Percentiles rank a stretch among this genome's conserved stretches.
These are phyloP conservation scores for Aspergillus uvarum DNA, from an alignment of 2,329 filamentous ascomycete species.

Conservation along the genomic window DNA sequence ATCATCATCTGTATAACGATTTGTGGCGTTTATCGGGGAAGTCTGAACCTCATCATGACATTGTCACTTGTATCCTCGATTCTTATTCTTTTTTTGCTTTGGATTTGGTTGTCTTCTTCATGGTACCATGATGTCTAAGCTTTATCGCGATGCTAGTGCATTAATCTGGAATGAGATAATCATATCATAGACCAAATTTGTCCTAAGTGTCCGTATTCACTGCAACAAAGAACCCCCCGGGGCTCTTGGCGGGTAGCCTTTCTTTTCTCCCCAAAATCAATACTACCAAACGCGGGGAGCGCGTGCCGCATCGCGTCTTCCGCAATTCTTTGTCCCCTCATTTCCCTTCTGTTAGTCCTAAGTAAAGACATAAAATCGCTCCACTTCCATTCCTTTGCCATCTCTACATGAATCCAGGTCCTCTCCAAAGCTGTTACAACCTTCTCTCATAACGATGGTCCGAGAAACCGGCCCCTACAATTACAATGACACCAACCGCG, in stretches of 20 bases:
- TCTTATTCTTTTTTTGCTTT: slow-evolving; percentile 7
- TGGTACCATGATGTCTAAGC: slow-evolving; percentile 32
- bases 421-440: neutral
- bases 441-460: neutral
- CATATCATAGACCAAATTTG: neutral
- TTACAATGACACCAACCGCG: slow-evolving; percentile 71
- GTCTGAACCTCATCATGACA: neutral
- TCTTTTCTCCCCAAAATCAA: neutral
- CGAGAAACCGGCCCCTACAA: slow-evolving; percentile 18
- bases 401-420: neutral
- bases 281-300: slow-evolving; percentile 6
- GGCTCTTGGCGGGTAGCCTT: neutral
- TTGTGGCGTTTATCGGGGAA: neutral
- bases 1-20: neutral
- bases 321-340: neutral
- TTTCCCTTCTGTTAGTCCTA: neutral
- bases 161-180: neutral
- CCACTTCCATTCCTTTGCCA: neutral
- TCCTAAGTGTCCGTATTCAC: neutral
- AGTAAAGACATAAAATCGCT: neutral
- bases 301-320: slow-evolving; percentile 7
- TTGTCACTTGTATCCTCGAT: neutral
- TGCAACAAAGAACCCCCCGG: neutral
- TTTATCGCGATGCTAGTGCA: slow-evolving; percentile 13
- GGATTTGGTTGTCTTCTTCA: slow-evolving; percentile 18